Evolutionary conservation across 2,329 filamentous ascomycete species (phyloP).

Genomic region (Fusarium pseudoanthophilum): DNA sequence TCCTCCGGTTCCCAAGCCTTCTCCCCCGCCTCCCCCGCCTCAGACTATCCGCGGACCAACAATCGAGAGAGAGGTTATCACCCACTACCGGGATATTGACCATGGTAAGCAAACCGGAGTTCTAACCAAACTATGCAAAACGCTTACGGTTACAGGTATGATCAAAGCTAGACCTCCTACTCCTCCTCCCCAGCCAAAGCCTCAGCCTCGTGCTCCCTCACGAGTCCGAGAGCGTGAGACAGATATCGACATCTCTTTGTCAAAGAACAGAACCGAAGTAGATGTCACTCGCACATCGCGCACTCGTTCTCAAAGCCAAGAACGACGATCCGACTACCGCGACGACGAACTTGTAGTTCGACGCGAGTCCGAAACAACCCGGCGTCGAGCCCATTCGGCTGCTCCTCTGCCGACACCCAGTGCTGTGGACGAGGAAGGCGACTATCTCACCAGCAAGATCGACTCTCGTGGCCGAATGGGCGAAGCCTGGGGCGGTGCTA

Average conservation of each 20-base stretch:
- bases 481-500: conserved; percentile 79
- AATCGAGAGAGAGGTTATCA: conserved; percentile 89
- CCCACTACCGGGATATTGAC: conserved; percentile 87
- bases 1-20: conserved; percentile 57
- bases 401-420: conserved; percentile 53
- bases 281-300: conserved; percentile 61
- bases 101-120: conserved; percentile 69
- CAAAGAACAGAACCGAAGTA: conserved; percentile 65
- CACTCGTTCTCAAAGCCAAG: conserved; percentile 52
- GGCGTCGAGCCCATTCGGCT: conserved; percentile 64
- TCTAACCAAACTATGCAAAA: background rate
- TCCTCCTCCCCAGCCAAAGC: conserved; percentile 58
- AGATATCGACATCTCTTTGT: conserved; percentile 70
- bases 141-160: conserved; percentile 53
- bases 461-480: conserved; percentile 73
- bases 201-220: conserved; percentile 57
- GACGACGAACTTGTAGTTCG: conserved; percentile 77
- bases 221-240: conserved; percentile 63
- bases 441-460: conserved; percentile 67
- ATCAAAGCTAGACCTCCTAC: conserved; percentile 56
- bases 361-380: conserved; percentile 61
- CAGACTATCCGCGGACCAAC: conserved; percentile 78
- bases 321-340: conserved; percentile 55
- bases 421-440: conserved; percentile 67
- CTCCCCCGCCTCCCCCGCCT: conserved; percentile 69